Conservation (phyloP, 371 early-diverging fungal genomes). For the Mortierella sp. region DNA sequence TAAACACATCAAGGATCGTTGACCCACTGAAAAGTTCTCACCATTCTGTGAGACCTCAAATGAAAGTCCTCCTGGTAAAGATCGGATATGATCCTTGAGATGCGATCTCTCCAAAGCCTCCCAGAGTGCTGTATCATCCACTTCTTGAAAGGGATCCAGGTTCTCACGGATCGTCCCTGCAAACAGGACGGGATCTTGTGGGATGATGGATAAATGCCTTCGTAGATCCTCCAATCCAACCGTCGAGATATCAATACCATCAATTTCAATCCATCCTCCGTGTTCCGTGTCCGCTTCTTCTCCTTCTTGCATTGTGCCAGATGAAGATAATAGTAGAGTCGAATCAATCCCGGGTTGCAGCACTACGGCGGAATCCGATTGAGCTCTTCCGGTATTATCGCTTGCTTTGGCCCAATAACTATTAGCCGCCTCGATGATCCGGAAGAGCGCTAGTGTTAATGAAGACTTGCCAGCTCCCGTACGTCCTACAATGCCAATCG, state of each 20-base stretch:
- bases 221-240: slow-evolving; percentile 73
- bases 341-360: too few relatives aligned
- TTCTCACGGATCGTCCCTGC: slow-evolving; percentile 70
- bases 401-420: slow-evolving; percentile 27
- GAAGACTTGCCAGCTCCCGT: slow-evolving; percentile 82
- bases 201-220: slow-evolving; percentile 71
- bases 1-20: slow-evolving; percentile 70
- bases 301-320: not conserved
- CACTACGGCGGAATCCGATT: not conserved
- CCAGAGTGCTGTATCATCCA: slow-evolving; percentile 65
- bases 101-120: slow-evolving; percentile 61
- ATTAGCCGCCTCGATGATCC: slow-evolving; percentile 73
- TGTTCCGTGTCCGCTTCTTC: slow-evolving; percentile 12
- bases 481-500: slow-evolving; percentile 60
- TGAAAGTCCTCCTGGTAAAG: slow-evolving; percentile 58
- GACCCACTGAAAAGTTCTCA: slow-evolving; percentile 69
- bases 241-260: slow-evolving; percentile 72
- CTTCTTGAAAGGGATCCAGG: slow-evolving; percentile 63
- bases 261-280: slow-evolving; percentile 71
- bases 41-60: slow-evolving; percentile 59
- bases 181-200: slow-evolving; percentile 76
- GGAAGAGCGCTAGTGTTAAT: slow-evolving; percentile 73
- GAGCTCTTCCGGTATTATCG: slow-evolving; percentile 13
- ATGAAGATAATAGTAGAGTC: too few relatives aligned
- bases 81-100: slow-evolving; percentile 58